Evolutionary conservation across 768 basidiomycete species (phyloP).

Genomic region (Holtermanniella nyarrowii): DNA sequence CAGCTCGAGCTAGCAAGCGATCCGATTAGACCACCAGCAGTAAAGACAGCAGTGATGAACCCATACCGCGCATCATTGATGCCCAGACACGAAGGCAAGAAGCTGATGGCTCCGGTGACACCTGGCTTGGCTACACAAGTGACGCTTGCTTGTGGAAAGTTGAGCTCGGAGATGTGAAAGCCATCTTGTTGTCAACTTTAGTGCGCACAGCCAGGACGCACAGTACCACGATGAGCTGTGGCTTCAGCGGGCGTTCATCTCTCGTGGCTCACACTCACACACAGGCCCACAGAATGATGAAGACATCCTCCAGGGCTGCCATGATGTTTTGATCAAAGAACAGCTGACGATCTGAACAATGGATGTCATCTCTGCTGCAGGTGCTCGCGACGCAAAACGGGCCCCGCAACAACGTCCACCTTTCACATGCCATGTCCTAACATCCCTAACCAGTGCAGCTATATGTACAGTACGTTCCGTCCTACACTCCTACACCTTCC

Average conservation of each 20-base stretch:
- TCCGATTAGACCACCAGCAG: constrained; percentile 73
- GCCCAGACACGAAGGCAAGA: constrained; percentile 66
- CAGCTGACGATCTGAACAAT: no score
- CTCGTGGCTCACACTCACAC: constrained; percentile 12
- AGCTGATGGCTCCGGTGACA: constrained; percentile 12
- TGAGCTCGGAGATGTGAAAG: constrained; percentile 85
- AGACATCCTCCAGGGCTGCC: neutral
- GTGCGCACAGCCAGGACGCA: constrained; percentile 5
- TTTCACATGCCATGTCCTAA: no score
- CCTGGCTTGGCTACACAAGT: constrained; percentile 51
- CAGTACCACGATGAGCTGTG: constrained; percentile 39
- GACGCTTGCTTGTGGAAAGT: constrained; percentile 68
- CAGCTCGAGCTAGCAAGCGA: constrained; percentile 23
- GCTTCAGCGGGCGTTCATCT: neutral
- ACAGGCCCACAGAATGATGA: constrained; percentile 26
- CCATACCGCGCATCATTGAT: constrained; percentile 72
- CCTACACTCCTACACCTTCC: neutral
- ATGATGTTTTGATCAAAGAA: no score
- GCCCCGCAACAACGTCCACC: no score
- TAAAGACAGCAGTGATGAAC: constrained; percentile 72
- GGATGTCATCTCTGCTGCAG: no score
- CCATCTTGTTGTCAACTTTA: constrained; percentile 46
- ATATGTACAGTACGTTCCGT: neutral
- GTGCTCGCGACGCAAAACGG: no score
- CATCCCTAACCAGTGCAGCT: neutral